These are phyloP conservation scores for Pterocarpus santalinus DNA, from an alignment of 306 rosid species.

Conservation along the genomic window DNA sequence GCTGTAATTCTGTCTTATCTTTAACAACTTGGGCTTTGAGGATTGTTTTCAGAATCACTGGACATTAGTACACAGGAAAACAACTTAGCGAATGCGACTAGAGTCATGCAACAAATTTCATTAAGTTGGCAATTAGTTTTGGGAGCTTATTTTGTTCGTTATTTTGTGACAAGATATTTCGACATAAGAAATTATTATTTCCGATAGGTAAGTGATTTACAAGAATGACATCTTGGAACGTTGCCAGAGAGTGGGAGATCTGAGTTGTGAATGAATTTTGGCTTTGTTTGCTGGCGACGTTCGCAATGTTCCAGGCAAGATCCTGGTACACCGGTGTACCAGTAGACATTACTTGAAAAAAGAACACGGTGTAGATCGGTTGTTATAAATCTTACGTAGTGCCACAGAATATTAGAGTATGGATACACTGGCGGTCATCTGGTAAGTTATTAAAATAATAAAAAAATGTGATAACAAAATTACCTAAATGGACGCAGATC, in stretches of 20 bases:
- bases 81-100: not conserved
- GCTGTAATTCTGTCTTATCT: not conserved
- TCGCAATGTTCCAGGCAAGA: too few species aligned
- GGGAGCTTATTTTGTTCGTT: not conserved
- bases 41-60: not conserved
- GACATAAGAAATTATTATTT: not conserved
- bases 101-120: not conserved
- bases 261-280: not conserved
- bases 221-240: not conserved
- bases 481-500: too few species aligned
- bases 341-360: too few species aligned
- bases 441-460: too few species aligned
- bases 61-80: not conserved
- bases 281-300: too few species aligned
- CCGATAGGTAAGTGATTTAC: not conserved
- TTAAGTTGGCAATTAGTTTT: conserved; percentile 2
- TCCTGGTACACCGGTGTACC: too few species aligned
- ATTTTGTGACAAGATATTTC: not conserved
- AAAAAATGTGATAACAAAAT: too few species aligned
- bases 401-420: too few species aligned
- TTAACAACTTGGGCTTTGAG: not conserved
- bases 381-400: too few species aligned
- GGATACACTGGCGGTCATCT: too few species aligned
- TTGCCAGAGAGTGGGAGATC: not conserved
- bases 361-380: too few species aligned